Conservation (phyloP, 306 rosid species). For the Lathyrus aphaca region DNA sequence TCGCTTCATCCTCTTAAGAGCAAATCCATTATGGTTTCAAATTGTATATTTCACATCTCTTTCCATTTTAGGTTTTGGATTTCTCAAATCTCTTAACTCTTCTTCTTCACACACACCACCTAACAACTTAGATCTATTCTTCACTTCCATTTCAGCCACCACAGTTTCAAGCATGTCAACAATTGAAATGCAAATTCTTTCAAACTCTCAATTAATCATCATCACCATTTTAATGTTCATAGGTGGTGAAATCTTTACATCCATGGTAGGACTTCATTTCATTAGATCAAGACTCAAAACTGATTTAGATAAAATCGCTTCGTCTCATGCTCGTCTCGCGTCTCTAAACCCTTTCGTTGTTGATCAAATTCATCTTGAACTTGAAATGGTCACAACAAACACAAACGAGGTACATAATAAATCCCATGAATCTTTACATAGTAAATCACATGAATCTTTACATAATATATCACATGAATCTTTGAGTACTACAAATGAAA, state of each 20-base stretch:
- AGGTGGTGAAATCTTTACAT: slow-evolving; percentile 67
- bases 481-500: background rate
- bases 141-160: slow-evolving; percentile 61
- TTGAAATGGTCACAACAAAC: background rate
- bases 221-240: slow-evolving; percentile 57
- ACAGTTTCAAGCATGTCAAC: slow-evolving; percentile 76
- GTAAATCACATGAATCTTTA: slow-evolving; percentile 15
- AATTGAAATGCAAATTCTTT: slow-evolving; percentile 64
- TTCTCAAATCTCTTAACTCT: slow-evolving; percentile 40
- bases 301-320: slow-evolving; percentile 22
- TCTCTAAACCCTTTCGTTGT: background rate
- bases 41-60: slow-evolving; percentile 49
- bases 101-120: slow-evolving; percentile 28
- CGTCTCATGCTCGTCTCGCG: slow-evolving; percentile 21
- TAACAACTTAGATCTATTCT: slow-evolving; percentile 53
- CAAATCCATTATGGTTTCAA: slow-evolving; percentile 49
- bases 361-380: slow-evolving; percentile 34
- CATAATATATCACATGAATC: slow-evolving; percentile 14
- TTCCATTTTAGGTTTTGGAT: slow-evolving; percentile 48
- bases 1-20: slow-evolving; percentile 30
- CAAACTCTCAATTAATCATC: slow-evolving; percentile 52
- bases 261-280: slow-evolving; percentile 55
- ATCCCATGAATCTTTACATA: background rate
- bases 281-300: slow-evolving; percentile 45
- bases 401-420: background rate